These are phyloP conservation scores for Trichoderma lentiforme DNA, from an alignment of 2,329 filamentous ascomycete genomes.

Conservation along the genomic window DNA sequence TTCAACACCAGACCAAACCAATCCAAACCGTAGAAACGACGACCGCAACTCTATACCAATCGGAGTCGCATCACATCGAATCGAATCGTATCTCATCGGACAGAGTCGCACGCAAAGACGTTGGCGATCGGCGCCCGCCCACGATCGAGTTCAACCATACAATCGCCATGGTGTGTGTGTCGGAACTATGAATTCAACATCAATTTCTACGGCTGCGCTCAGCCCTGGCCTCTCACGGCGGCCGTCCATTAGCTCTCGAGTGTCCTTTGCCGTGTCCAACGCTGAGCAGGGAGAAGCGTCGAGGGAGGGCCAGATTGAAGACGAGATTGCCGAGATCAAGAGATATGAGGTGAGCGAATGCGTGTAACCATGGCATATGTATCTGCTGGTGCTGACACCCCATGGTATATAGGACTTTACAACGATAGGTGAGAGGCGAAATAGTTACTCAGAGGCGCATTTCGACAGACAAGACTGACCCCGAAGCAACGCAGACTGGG, in stretches of 20 bases:
- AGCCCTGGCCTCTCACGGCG: constrained; percentile 42
- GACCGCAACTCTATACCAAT: not conserved
- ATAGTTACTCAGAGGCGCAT: not conserved
- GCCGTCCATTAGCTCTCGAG: constrained; percentile 59
- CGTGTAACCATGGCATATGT: not conserved
- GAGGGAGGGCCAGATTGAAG: constrained; percentile 71
- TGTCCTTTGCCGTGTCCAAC: constrained; percentile 65
- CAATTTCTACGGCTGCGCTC: constrained; percentile 47
- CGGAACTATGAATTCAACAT: constrained; percentile 48
- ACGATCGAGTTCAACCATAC: not conserved
- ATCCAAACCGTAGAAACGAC: not conserved
- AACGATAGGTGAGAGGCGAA: constrained; percentile 64
- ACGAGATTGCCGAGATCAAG: constrained; percentile 97
- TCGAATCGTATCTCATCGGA: not conserved
- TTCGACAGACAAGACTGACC: constrained; percentile 30
- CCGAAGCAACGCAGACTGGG: constrained; percentile 66
- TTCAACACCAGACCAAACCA: not conserved
- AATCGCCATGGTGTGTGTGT: constrained; percentile 39
- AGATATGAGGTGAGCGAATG: constrained; percentile 70
- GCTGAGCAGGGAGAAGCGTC: constrained; percentile 60
- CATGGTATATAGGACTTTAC: constrained; percentile 68
- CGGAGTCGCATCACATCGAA: not conserved
- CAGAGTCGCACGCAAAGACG: not conserved
- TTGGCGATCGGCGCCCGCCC: not conserved
- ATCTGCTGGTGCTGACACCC: constrained; percentile 18